Evolutionary conservation across 2,329 filamentous ascomycete genomes (phyloP).

Genomic region (Exophiala lecanii-corni): DNA sequence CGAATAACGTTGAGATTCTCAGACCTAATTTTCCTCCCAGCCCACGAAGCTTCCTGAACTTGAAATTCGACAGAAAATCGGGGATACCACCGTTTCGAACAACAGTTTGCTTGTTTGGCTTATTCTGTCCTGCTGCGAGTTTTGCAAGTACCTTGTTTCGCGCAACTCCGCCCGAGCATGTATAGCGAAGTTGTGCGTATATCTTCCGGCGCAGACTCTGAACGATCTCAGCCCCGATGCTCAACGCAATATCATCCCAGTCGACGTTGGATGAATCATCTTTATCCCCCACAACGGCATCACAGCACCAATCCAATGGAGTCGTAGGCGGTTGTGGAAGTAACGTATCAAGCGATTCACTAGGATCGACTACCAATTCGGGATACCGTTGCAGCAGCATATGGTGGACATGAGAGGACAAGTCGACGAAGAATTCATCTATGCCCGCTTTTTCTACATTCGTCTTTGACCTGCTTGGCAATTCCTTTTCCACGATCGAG

Average conservation of each 20-base stretch:
- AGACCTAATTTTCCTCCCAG: conserved; percentile 89
- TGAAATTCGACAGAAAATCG: conserved; percentile 74
- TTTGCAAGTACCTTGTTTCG: conserved; percentile 93
- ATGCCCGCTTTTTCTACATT: conserved; percentile 87
- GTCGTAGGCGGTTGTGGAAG: conserved; percentile 70
- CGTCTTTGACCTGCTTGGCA: conserved; percentile 60
- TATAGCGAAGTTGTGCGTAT: conserved; percentile 69
- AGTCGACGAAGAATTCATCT: conserved; percentile 89
- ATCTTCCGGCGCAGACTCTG: conserved; percentile 66
- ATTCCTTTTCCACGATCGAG: conserved; percentile 64
- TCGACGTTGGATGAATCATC: conserved; percentile 72
- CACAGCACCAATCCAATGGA: conserved; percentile 76
- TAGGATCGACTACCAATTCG: conserved; percentile 69
- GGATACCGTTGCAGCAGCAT: conserved; percentile 71
- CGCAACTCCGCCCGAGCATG: conserved; percentile 82
- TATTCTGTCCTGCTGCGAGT: conserved; percentile 81
- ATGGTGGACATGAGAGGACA: conserved; percentile 75
- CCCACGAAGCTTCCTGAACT: conserved; percentile 89
- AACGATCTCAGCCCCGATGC: conserved; percentile 83
- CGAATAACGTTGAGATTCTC: conserved; percentile 70
- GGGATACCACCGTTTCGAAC: conserved; percentile 75
- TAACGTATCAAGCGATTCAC: conserved; percentile 63
- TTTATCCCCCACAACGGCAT: conserved; percentile 75
- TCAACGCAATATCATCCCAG: conserved; percentile 88
- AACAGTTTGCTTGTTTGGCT: conserved; percentile 90